Base-by-base conservation (phyloP, 2,329 filamentous ascomycete species). In the Aspergillus sp. region DNA sequence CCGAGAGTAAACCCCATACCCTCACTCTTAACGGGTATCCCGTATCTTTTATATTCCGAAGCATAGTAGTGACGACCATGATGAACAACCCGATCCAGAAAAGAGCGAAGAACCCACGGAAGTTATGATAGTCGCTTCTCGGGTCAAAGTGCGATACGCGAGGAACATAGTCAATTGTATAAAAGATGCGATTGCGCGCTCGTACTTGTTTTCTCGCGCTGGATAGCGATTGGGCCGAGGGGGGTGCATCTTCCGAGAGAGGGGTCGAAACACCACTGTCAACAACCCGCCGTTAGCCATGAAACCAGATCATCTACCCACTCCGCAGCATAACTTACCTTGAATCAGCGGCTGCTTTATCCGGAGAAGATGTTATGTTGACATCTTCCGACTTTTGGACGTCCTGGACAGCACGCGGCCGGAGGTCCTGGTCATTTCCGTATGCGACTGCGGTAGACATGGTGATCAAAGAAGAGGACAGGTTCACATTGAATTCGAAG, bases 1-100 rank as follows among this genome's bases (percentile, higher is more conserved):
- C 79, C 12, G 87, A 90, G 63, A 97, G 89, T 26, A 95, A 73
- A 42, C 78, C 78, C 88, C 90, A 97, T 53, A 97, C 94, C 65
- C 88, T 78, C 40, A 94, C 82, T 58, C 86, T 81, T 57, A 97
- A 73, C 11, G 90, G 87, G 62, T 85, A 88, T 19, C 93, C 93
- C 0, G 89, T 96, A 63, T 97, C 93, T 67, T 91, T 95, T 61
- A 93, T 81, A 66, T 95, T 97, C 58, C 91, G 83, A 59, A 96
- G 70, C 75, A 90, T 88, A n/a, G 88, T 88, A 3, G 91, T 97
- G 50, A 95, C 85, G 58, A 90, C 89, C 90, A 98, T 95, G 66
- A 98, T 95, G 54, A 88, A 88, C 47, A 98, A 76, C 7, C 89
- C 89, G 52, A 98, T 91, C 93, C 93, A 98, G 71, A 98, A 98